phyloP scores from a whole-genome alignment of 192 early-diverging fungal species.

The Phlyctochytrium bullatum region DNA sequence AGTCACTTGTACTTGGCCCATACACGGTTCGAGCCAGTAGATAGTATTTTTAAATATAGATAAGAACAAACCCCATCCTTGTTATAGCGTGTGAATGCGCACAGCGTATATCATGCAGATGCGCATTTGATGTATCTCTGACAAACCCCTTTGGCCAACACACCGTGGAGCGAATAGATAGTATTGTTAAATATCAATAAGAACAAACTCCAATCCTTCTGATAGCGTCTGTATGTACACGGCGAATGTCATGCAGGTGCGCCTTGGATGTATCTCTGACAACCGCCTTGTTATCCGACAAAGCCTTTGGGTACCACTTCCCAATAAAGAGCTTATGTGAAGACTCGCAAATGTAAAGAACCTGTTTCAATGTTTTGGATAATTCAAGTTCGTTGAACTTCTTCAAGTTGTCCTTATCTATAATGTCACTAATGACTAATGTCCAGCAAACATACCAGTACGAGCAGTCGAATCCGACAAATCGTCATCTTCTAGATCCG shows the following conservation, averaged over 20 bases:
- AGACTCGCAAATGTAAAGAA: slow-evolving; percentile 39
- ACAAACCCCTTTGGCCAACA: slow-evolving; percentile 27
- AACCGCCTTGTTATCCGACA: slow-evolving; percentile 31
- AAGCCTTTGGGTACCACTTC: slow-evolving; percentile 51
- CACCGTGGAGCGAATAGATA: too few species aligned
- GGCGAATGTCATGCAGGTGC: slow-evolving; percentile 50
- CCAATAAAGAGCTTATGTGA: slow-evolving; percentile 54
- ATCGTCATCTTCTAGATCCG: slow-evolving; percentile 32
- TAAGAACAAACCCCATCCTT: too few species aligned
- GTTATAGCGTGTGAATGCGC: too few species aligned
- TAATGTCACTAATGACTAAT: too few species aligned
- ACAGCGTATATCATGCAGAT: slow-evolving; percentile 52
- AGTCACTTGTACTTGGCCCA: too few species aligned
- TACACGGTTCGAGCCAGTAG: too few species aligned
- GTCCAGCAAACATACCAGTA: slow-evolving; percentile 3
- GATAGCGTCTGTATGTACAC: too few species aligned
- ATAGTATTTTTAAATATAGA: too few species aligned
- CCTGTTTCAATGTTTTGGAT: slow-evolving; percentile 28
- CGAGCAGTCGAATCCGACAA: not conserved
- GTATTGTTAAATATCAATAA: too few species aligned
- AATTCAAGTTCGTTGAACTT: slow-evolving; percentile 14
- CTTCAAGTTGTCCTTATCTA: too few species aligned
- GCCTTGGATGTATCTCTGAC: slow-evolving; percentile 45
- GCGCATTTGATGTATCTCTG: slow-evolving; percentile 45
- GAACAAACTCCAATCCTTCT: too few species aligned